Percentiles rank a stretch among this genome's conserved stretches.
Conservation (phyloP, 164 flowering plant genomes). For the Macadamia tetraphylla region DNA sequence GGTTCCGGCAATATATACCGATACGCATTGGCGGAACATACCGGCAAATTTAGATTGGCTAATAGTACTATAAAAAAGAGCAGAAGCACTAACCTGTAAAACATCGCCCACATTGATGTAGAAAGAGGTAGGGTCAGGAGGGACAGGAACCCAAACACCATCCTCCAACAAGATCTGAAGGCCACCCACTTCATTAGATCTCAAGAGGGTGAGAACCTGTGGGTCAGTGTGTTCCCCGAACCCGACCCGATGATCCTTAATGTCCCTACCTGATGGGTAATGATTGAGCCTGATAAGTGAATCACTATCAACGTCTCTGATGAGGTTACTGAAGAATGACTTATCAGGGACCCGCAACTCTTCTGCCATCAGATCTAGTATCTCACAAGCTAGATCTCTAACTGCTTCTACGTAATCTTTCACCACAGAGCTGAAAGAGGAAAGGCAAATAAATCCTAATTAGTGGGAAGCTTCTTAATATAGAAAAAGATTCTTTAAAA, state of each 20-base stretch:
- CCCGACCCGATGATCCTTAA: constrained; percentile 30
- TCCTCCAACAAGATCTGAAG: constrained; percentile 41
- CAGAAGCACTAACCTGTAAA: constrained; percentile 39
- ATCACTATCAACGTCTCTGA: constrained; percentile 59
- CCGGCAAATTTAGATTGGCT: too few relatives aligned
- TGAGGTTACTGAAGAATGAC: constrained; percentile 41
- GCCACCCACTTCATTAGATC: constrained; percentile 62
- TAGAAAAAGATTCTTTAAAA: too few relatives aligned
- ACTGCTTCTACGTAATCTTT: constrained; percentile 53
- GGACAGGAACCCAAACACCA: constrained; percentile 61
- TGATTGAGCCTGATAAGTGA: constrained; percentile 72
- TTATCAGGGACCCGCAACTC: constrained; percentile 49
- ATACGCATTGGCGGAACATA: too few relatives aligned
- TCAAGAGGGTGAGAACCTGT: constrained; percentile 56
- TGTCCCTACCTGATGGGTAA: constrained; percentile 37
- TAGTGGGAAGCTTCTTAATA: too few relatives aligned
- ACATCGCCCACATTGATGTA: constrained; percentile 60
- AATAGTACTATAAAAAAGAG: background rate
- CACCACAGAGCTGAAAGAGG: constrained; percentile 32
- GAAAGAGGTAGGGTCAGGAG: constrained; percentile 53
- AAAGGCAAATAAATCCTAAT: too few relatives aligned
- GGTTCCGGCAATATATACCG: too few relatives aligned
- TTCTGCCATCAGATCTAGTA: constrained; percentile 56
- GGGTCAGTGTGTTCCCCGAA: constrained; percentile 76
- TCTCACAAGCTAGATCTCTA: constrained; percentile 45